phyloP scores from a whole-genome alignment of 1,284 basidiomycete genomes.

The Rhizoctonia solani region DNA sequence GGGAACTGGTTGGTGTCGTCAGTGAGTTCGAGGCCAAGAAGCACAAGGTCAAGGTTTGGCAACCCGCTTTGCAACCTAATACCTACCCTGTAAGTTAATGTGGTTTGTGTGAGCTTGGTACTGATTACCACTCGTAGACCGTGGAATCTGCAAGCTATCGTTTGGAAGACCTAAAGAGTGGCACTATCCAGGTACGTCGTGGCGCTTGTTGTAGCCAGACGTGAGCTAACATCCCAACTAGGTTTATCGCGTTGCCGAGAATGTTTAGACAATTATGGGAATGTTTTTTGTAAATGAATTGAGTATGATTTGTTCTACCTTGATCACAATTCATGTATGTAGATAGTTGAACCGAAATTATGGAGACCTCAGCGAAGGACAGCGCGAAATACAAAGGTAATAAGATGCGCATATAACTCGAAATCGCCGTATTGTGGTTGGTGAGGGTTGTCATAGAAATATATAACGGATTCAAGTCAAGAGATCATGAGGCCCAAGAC shows the following conservation, averaged over 20 bases:
- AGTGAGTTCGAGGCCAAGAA: conserved; percentile 84
- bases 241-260: conserved; percentile 59
- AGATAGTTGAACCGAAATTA: no score
- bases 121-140: conserved; percentile 50
- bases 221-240: conserved; percentile 40
- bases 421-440: no score
- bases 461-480: no score
- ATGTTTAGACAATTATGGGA: conserved; percentile 21
- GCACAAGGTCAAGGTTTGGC: conserved; percentile 78
- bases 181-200: conserved; percentile 67
- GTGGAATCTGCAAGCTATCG: conserved; percentile 83
- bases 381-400: no score
- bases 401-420: no score
- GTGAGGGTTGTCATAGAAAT: no score
- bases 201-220: neutral
- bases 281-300: conserved; percentile 4
- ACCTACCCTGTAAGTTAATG: conserved; percentile 39
- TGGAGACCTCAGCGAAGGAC: no score
- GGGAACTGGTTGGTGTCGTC: conserved; percentile 73
- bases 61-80: conserved; percentile 68
- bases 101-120: neutral
- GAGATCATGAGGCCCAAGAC: no score
- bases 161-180: conserved; percentile 87
- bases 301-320: no score
- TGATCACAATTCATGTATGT: no score